A percentile compares a stretch with the other conserved stretches of the same genome.
Conservation (phyloP, 106 monocot species). For the Dendrobium officinale region DNA sequence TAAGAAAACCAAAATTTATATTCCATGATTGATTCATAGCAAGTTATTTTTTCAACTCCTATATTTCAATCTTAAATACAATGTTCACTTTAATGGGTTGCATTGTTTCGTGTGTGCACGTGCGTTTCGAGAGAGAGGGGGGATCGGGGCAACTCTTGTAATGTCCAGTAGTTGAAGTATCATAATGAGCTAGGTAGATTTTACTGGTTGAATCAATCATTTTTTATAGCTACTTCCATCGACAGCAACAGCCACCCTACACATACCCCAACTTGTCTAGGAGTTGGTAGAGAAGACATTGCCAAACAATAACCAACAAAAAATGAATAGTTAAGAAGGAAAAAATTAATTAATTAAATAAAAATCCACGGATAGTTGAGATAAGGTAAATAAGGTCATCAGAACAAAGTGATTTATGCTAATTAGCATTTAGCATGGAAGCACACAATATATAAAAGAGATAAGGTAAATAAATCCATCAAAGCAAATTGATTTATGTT, state of each 20-base stretch:
- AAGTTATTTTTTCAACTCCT: neutral
- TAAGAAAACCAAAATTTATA: neutral
- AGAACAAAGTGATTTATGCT: neutral
- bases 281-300: neutral
- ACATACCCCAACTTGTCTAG: too few species aligned
- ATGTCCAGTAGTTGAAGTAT: neutral
- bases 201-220: neutral
- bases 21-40: neutral
- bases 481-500: neutral
- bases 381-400: neutral
- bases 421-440: too few species aligned
- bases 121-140: neutral
- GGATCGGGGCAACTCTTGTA: neutral
- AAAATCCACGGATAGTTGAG: neutral
- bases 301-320: neutral
- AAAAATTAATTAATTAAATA: neutral
- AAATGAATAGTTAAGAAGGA: neutral
- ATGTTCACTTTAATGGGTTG: neutral
- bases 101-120: neutral
- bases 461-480: too few species aligned
- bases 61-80: neutral
- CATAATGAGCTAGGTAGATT: neutral
- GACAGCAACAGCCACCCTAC: too few species aligned
- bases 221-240: too few species aligned
- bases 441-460: too few species aligned